Evolutionary conservation across 1,284 basidiomycete species (phyloP), one percentile per base, ranked within the genome.

Genomic region (Paramarasmius palmivorus): DNA sequence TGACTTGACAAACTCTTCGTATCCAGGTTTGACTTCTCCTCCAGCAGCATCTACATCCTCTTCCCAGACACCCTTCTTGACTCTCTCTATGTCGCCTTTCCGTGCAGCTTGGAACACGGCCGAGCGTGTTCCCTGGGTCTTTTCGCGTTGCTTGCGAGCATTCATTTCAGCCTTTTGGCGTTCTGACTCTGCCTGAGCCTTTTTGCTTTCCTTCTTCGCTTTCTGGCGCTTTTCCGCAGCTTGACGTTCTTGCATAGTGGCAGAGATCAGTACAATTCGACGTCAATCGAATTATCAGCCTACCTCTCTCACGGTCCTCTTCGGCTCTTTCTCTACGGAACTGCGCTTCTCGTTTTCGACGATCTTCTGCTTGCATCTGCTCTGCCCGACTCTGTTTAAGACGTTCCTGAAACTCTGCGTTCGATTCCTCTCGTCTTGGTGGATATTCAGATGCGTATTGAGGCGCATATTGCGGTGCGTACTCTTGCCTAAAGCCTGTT

Each of bases 41-140:
- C 86, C 87, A 17, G 81, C 73, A 45, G 85, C 83, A 67, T 89
- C 86, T 49, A 90, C 84, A 25, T 73, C 70, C 47, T 86, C 76
- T 69, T 88, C 85, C 78, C 80, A 89, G 15, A 90, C 67, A 29
- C 80, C 81, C 57, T 79, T 78, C 70, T 79, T 83, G 44, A 89
- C 88, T 45, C 67, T 69, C 3, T 69, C 74, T 22, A 68, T 60
- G 38, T 87, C 73, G 5, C 81, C 78, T 15, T 67, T 63, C 14
- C 87, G 78, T 44, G 86, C 86, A 29, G 86, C 84, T 12, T 75
- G 69, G 65, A 91, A 90, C 19, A 81, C 75, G 25, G 73, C 73
- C 7, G 83, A 85, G 49, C 88, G 81, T 47, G 73, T 69, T 19
- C 61, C 65, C 60, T 90, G 88, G 25, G 72, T 67, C 52, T 73